Evolutionary conservation across 495 filamentous ascomycete genomes (phyloP).

Genomic region (Cercophora samala): DNA sequence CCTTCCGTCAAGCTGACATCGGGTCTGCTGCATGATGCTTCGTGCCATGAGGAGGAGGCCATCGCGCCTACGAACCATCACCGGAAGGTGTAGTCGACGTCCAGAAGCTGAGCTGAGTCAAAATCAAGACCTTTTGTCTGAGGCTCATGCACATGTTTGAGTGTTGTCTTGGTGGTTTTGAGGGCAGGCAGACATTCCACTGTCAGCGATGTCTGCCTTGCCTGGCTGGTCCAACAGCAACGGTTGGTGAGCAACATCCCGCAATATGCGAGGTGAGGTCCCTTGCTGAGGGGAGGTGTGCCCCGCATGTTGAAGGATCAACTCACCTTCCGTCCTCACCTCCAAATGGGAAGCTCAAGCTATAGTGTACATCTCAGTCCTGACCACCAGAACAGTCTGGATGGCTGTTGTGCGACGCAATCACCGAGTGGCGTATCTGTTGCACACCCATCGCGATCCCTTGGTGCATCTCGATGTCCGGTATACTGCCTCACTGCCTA

Average conservation of each 20-base stretch:
- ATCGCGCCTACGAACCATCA: not conserved
- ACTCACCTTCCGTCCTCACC: not conserved
- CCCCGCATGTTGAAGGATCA: not conserved
- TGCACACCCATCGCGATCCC: not conserved
- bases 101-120: not conserved
- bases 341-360: not conserved
- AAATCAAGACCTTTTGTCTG: slow-evolving; percentile 2
- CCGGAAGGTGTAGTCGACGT: not conserved
- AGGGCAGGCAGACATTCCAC: not conserved
- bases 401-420: not conserved
- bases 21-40: slow-evolving; percentile 18
- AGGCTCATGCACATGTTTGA: slow-evolving; percentile 4
- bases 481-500: not conserved
- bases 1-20: slow-evolving; percentile 19
- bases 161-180: not conserved
- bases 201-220: not conserved
- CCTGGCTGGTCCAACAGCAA: not conserved
- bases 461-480: not conserved
- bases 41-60: slow-evolving; percentile 18
- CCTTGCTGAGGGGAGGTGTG: too few species aligned
- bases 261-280: too few species aligned
- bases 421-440: not conserved
- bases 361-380: not conserved
- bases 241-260: not conserved
- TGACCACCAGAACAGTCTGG: not conserved